Base-by-base conservation (phyloP, 208 protist species). In the Trichomonas gallinae region DNA sequence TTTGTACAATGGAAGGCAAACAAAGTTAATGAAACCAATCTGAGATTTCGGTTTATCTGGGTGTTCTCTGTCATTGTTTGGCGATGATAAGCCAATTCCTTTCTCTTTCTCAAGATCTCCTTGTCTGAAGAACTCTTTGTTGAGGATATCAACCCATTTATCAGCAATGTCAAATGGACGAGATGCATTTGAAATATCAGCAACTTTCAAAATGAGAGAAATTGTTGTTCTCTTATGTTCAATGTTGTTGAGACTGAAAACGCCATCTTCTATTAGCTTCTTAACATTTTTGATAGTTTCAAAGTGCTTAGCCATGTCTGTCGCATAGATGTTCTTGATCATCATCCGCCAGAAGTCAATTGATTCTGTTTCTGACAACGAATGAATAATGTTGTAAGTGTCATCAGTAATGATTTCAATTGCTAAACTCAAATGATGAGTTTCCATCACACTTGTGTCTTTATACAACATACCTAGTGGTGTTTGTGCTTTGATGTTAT, bases 401-500 rank as follows among this genome's bases (percentile, higher is more conserved):
- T 93, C 58, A 45, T 63, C 4, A 15, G 63, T 34, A n/a, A 98
- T 82, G 23, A 98, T 26, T 10, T 0, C 13, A 82, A 97, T 97
- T 38, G 96, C 88, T 11, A 97, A 58, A 15, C 96, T 44, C 58
- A 96, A 44, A 96, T 98, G 98, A 96, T 98, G 97, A 17, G 97
- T 97, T 97, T 98, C 98, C 49, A 98, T 97, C 0, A 98, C 97
- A 38, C 96, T 97, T 85, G 96, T 48, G 89, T 98, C 97, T 89
- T 98, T 98, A 97, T 98, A 98, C n/a, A 49, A 81, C 0, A 98
- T 98, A 45, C 98, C 98, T 44, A 99, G 97, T 97, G 98, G 98
- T 13, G 98, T 97, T 93, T 98, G 97, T 23, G 98, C 98, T 96
- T 98, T 98, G n/a, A 98, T 97, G 97, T 99, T 98, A 97, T 99